These are phyloP conservation scores for Astraeus odoratus DNA, from an alignment of 768 basidiomycete genomes.

Conservation along the genomic window DNA sequence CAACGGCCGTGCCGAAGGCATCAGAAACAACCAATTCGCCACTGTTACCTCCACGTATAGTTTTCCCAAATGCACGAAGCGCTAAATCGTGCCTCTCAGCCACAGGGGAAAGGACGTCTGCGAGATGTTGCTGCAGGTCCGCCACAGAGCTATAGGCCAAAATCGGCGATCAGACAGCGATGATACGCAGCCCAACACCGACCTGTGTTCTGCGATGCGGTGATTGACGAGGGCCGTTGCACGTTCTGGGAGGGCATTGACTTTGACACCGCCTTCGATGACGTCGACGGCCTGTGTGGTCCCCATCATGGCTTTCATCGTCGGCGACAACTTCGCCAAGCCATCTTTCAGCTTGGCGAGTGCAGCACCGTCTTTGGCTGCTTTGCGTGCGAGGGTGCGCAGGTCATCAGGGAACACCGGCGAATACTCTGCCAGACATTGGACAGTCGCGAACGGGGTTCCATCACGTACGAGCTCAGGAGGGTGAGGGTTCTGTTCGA, in stretches of 20 bases:
- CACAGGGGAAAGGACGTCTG: constrained; percentile 31
- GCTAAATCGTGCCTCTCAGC: constrained; percentile 50
- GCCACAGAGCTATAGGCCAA: constrained; percentile 9
- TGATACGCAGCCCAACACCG: constrained; percentile 3
- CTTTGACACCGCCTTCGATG: constrained; percentile 55
- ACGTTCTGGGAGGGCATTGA: constrained; percentile 69
- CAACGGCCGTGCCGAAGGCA: constrained; percentile 42
- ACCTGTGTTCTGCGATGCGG: constrained; percentile 58
- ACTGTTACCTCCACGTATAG: constrained; percentile 29
- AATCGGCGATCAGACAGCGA: background rate
- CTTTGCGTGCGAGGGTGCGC: constrained; percentile 39
- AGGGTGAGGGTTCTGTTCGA: constrained; percentile 55
- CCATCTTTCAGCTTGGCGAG: constrained; percentile 42
- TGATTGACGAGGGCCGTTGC: constrained; percentile 63
- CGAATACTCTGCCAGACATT: constrained; percentile 59
- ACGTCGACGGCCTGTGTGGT: constrained; percentile 76
- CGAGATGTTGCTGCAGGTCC: constrained; percentile 14
- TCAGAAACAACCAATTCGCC: constrained; percentile 46
- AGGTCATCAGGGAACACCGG: constrained; percentile 41
- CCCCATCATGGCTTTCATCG: constrained; percentile 40
- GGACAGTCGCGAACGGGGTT: constrained; percentile 24
- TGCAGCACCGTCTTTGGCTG: constrained; percentile 40
- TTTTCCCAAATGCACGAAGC: constrained; percentile 47
- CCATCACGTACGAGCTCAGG: constrained; percentile 35
- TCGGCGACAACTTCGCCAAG: constrained; percentile 13